Evolutionary conservation across 1,284 basidiomycete species (phyloP).

Genomic region (Ustilago esculenta): DNA sequence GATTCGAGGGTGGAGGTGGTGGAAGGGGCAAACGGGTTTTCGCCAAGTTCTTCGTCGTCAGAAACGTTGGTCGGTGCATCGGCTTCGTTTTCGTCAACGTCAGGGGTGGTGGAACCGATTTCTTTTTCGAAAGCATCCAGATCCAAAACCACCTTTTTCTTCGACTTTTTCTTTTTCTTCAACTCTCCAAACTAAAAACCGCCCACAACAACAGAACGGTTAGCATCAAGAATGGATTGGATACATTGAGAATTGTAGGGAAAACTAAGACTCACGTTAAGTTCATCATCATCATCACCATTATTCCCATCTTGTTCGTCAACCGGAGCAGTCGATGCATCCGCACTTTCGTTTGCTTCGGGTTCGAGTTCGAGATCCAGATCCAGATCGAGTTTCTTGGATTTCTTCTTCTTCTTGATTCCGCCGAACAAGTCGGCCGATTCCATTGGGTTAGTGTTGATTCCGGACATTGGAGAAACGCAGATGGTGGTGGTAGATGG

Average conservation of each 20-base stretch:
- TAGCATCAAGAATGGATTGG: too few species aligned
- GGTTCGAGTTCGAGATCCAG: constrained; percentile 42
- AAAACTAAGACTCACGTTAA: constrained; percentile 62
- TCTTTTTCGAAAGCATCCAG: constrained; percentile 68
- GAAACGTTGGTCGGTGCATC: too few species aligned
- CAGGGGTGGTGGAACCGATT: constrained; percentile 48
- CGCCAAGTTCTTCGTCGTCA: constrained; percentile 61
- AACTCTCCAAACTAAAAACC: constrained; percentile 71
- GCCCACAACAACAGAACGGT: too few species aligned
- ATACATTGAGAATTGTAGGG: not conserved
- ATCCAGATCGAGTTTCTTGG: constrained; percentile 84
- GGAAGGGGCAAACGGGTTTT: constrained; percentile 57
- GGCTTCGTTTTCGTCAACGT: constrained; percentile 68
- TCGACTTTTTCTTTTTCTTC: constrained; percentile 70
- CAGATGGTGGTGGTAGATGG: not conserved
- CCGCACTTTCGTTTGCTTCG: too few species aligned
- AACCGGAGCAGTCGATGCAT: too few species aligned
- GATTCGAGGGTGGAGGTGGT: constrained; percentile 41
- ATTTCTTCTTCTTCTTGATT: constrained; percentile 86
- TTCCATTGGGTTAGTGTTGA: too few species aligned
- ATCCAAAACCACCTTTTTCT: constrained; percentile 67
- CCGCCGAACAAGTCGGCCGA: constrained; percentile 85
- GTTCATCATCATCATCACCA: constrained; percentile 61
- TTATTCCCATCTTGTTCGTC: too few species aligned
- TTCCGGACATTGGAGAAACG: too few species aligned